Evolutionary conservation across 371 early-diverging fungal species (phyloP), one percentile per base, ranked within the genome.

Genomic region (Mortierella sp.): DNA sequence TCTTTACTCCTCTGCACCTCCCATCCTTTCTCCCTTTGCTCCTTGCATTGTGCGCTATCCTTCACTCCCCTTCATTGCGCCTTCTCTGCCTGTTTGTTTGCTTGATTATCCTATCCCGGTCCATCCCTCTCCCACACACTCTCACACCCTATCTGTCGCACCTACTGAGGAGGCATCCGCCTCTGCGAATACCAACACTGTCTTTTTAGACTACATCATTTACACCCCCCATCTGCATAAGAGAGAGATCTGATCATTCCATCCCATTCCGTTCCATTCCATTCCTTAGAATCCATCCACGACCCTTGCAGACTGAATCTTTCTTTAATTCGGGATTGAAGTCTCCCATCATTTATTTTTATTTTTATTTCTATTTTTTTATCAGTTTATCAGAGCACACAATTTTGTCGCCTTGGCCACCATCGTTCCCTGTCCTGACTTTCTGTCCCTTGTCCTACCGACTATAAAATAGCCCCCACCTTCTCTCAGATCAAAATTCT

Each of bases 11-110:
- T 36, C 36, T 21, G 38, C 22, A 22, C 58, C 28, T 22, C 22
- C 15, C 63, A 22, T 21, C 41, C 38, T n/a, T 61, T 61, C 38
- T 15, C 40, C 61, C 58, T 60, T 40, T 33, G 58, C 24, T 63
- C 62, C 24, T 45, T 47, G 48, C 48, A 45, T 43, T 22, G 24
- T 22, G 15, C 52, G 28, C 32, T 16, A 58, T 32, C 4, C 59
- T 28, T 21, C 43, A 21, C 21, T 50, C 32, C 40, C 19, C 10
- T 38, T 6, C 50, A 24, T 15, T 52, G n/a, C 19, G 7, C 52
- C 52, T 52, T 43, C 45, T 4, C 45, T 45, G 45, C 13, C 16
- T 52, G 52, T 21, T 21, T 52, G 52, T 8, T 52, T 52, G 52
- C 52, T 52, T 52, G 52, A 16, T 21, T 21, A 8, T 52, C 16